These are phyloP conservation scores for Venturia nashicola DNA, from an alignment of 2,329 filamentous ascomycete genomes.

Conservation along the genomic window DNA sequence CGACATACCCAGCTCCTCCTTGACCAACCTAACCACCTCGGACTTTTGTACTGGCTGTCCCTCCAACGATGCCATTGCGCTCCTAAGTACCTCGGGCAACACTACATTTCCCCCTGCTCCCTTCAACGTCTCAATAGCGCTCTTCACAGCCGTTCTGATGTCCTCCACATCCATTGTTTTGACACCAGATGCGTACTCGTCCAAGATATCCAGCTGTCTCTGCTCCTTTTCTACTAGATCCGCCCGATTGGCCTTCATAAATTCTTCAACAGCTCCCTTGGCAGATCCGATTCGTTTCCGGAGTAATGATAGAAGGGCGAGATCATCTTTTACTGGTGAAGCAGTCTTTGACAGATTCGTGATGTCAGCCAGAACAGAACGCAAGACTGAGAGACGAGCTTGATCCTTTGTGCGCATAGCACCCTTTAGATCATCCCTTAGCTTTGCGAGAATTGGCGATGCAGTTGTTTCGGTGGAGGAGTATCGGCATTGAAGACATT, in stretches of 20 bases:
- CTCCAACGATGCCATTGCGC: conserved; percentile 42
- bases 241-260: conserved; percentile 47
- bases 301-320: conserved; percentile 55
- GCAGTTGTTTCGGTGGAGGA: conserved; percentile 15
- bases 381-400: conserved; percentile 55
- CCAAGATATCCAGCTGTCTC: conserved; percentile 50
- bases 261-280: conserved; percentile 50
- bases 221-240: conserved; percentile 63
- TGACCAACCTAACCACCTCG: conserved; percentile 48
- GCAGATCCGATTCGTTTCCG: conserved; percentile 48
- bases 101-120: conserved; percentile 37
- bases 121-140: conserved; percentile 39
- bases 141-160: conserved; percentile 41
- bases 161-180: conserved; percentile 47
- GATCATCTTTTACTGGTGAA: conserved; percentile 57
- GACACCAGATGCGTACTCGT: conserved; percentile 51
- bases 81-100: conserved; percentile 53
- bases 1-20: conserved; percentile 28
- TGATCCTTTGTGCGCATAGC: conserved; percentile 38
- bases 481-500: conserved; percentile 2
- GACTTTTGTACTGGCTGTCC: conserved; percentile 54
- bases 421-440: conserved; percentile 33
- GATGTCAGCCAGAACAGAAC: conserved; percentile 54
- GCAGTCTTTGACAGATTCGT: conserved; percentile 65
- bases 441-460: conserved; percentile 30